A percentile compares a stretch with the other conserved stretches of the same genome.
Conservation (phyloP, 1,284 basidiomycete genomes). For the Gymnopus androsaceus region DNA sequence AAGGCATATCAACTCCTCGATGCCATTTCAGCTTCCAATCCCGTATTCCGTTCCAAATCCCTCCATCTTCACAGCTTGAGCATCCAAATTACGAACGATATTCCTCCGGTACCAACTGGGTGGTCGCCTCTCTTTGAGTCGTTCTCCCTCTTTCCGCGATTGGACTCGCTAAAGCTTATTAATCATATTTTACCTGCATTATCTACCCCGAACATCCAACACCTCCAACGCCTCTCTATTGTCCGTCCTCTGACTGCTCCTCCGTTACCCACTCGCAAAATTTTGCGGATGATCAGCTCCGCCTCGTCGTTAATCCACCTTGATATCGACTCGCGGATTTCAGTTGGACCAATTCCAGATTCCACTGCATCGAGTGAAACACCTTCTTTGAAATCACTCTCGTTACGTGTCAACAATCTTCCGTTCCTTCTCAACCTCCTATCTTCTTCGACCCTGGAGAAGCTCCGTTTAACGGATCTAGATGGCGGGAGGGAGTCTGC, state of each 20-base stretch:
- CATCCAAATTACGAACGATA: slow-evolving; percentile 14
- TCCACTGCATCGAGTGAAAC: background rate
- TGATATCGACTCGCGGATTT: slow-evolving; percentile 17
- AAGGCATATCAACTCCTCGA: slow-evolving; percentile 17
- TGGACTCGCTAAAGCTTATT: slow-evolving; percentile 18
- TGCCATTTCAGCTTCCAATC: slow-evolving; percentile 13
- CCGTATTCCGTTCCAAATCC: background rate
- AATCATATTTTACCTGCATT: slow-evolving; percentile 16
- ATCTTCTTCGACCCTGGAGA: slow-evolving; percentile 7
- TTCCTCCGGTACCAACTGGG: slow-evolving; percentile 13
- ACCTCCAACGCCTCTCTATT: slow-evolving; percentile 15
- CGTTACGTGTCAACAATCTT: slow-evolving; percentile 18
- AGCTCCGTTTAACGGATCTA: slow-evolving; percentile 16
- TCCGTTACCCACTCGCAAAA: slow-evolving; percentile 15
- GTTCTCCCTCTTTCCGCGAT: slow-evolving; percentile 12
- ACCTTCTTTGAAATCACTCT: slow-evolving; percentile 11
- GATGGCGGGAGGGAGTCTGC: slow-evolving; percentile 12
- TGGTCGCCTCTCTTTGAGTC: slow-evolving; percentile 20
- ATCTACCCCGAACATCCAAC: slow-evolving; percentile 14
- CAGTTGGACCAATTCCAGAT: background rate
- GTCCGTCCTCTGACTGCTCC: slow-evolving; percentile 16
- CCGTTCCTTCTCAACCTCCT: slow-evolving; percentile 11
- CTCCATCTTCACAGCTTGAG: slow-evolving; percentile 17
- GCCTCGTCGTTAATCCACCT: slow-evolving; percentile 12
- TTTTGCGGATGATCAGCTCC: slow-evolving; percentile 13